phyloP scores from a whole-genome alignment of 192 early-diverging fungal genomes.

The Coemansia sp. region DNA sequence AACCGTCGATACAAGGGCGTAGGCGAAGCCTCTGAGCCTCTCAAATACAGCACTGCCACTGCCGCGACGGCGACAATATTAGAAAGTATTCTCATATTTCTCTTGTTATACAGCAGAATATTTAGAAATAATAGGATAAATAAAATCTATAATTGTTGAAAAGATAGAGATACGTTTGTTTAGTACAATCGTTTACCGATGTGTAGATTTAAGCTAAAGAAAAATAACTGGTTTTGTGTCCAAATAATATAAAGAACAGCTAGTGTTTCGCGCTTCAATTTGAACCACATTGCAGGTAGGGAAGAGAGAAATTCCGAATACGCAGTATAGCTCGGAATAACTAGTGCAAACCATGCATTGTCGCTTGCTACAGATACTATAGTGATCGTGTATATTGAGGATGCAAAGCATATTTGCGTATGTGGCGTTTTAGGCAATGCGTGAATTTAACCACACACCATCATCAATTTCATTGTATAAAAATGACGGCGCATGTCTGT shows the following conservation, averaged over 20 bases:
- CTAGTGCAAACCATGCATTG: slow-evolving; percentile 2
- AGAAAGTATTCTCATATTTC: slow-evolving; percentile 16
- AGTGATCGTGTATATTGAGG: background rate
- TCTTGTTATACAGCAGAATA: background rate
- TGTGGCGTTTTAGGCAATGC: background rate
- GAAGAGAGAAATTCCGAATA: background rate
- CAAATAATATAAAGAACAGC: background rate
- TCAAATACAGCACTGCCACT: slow-evolving; percentile 3
- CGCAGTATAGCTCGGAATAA: slow-evolving; percentile 9
- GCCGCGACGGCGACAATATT: slow-evolving; percentile 4
- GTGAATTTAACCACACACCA: background rate
- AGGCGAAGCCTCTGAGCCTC: slow-evolving; percentile 13
- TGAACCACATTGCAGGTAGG: background rate
- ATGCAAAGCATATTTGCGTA: background rate
- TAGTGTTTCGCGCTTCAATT: background rate
- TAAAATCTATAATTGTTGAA: background rate
- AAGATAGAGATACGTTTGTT: background rate
- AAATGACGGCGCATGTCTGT: background rate
- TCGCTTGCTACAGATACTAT: background rate
- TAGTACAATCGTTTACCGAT: background rate
- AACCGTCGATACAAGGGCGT: slow-evolving; percentile 22
- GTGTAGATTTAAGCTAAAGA: background rate
- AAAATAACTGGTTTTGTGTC: background rate
- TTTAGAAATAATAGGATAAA: background rate
- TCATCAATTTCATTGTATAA: background rate